These are phyloP conservation scores for Microdochium bolleyi DNA, from an alignment of 2,329 filamentous ascomycete species.

Conservation along the genomic window DNA sequence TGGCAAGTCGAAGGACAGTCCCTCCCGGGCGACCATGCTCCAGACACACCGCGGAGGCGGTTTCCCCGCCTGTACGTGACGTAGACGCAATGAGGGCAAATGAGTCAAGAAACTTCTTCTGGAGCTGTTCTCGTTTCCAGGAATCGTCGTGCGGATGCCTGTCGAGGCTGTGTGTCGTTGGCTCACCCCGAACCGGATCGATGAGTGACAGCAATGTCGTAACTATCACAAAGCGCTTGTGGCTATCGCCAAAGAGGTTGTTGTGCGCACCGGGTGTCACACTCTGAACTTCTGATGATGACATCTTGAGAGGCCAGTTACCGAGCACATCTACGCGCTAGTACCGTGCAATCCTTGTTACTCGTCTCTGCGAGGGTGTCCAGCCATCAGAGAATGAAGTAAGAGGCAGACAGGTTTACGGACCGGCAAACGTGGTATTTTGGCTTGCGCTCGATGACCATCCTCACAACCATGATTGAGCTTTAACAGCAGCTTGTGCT, in stretches of 20 bases:
- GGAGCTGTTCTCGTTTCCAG: constrained; percentile 6
- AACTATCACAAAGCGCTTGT: constrained; percentile 3
- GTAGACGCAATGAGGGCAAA: constrained; percentile 20
- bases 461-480: no score
- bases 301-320: no score
- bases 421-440: no score
- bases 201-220: constrained; percentile 11
- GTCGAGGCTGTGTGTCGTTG: constrained; percentile 13
- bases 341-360: no score
- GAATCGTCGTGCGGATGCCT: constrained; percentile 10
- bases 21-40: constrained; percentile 13
- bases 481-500: no score
- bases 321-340: no score
- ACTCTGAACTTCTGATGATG: neutral
- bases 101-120: constrained; percentile 23
- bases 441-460: no score
- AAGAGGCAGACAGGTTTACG: no score
- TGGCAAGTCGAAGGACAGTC: constrained; percentile 4
- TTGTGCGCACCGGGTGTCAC: neutral
- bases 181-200: constrained; percentile 17
- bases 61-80: constrained; percentile 11
- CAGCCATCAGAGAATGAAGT: no score
- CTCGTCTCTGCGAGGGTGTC: no score
- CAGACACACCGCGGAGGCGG: constrained; percentile 21
- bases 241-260: neutral